Percentiles rank a stretch among this genome's conserved stretches.
These are phyloP conservation scores for Tricladium varicosporioides DNA, from an alignment of 2,329 filamentous ascomycete species.

Conservation along the genomic window DNA sequence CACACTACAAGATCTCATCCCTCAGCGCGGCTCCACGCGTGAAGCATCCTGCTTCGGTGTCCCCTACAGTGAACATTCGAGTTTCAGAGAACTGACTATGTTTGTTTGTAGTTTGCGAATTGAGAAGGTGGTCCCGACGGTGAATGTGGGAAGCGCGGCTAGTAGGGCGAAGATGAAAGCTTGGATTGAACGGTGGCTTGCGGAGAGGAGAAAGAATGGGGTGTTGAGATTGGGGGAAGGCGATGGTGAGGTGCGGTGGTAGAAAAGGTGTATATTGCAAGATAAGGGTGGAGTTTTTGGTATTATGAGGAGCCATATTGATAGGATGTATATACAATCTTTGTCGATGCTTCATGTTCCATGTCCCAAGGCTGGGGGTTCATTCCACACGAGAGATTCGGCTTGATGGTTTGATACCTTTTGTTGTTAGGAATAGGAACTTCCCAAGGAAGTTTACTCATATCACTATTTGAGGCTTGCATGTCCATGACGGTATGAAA, in stretches of 20 bases:
- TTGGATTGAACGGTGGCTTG: slow-evolving; percentile 63
- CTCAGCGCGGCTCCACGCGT: slow-evolving; percentile 79
- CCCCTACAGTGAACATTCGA: slow-evolving; percentile 94
- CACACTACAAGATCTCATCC: slow-evolving; percentile 66
- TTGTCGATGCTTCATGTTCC: no score
- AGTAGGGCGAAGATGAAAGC: slow-evolving; percentile 59
- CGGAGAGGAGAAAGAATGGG: slow-evolving; percentile 56
- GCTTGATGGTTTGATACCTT: no score
- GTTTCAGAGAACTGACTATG: slow-evolving; percentile 89
- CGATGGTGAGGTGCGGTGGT: slow-evolving; percentile 31
- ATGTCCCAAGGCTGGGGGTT: no score
- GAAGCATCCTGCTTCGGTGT: slow-evolving; percentile 89
- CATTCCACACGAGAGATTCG: no score
- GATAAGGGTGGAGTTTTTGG: no score
- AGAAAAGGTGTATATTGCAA: neutral
- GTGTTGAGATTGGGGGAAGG: slow-evolving; percentile 38
- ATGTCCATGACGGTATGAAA: no score
- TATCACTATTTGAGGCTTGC: no score
- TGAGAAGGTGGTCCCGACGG: slow-evolving; percentile 87
- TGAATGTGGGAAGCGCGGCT: slow-evolving; percentile 69
- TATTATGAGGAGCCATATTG: no score
- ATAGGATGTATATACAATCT: no score
- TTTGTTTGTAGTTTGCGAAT: slow-evolving; percentile 87
- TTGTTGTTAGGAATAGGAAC: no score
- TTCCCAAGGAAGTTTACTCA: no score